These are phyloP conservation scores for Remersonia thermophila DNA, from an alignment of 2,329 filamentous ascomycete species.

Conservation along the genomic window DNA sequence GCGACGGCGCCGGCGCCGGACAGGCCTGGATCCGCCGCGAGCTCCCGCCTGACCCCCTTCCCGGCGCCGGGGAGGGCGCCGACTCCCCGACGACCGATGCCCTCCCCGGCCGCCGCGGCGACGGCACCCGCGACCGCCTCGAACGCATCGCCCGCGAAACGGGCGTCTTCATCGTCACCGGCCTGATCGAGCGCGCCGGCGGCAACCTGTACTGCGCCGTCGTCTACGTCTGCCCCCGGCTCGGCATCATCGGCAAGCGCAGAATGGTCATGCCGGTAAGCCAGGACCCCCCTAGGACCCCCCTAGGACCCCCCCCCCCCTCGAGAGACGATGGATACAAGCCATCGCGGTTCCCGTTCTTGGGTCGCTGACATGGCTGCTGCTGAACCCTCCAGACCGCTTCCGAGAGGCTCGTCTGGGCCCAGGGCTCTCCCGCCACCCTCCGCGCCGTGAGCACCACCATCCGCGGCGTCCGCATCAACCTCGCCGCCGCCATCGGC, in stretches of 20 bases:
- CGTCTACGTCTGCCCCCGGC: conserved; percentile 65
- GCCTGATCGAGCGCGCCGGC: conserved; percentile 65
- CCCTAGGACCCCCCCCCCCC: too few relatives aligned
- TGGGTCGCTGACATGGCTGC: too few relatives aligned
- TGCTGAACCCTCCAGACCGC: too few relatives aligned
- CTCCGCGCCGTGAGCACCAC: conserved; percentile 66
- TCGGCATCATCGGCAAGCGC: conserved; percentile 69
- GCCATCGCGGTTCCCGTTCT: too few relatives aligned
- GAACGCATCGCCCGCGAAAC: conserved; percentile 66
- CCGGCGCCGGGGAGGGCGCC: neutral
- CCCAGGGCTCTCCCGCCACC: conserved; percentile 68
- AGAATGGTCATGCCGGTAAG: conserved; percentile 81
- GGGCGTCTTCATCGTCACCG: conserved; percentile 70
- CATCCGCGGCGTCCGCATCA: conserved; percentile 68
- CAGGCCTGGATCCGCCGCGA: conserved; percentile 56
- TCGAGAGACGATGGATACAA: too few relatives aligned
- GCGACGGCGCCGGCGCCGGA: conserved; percentile 51
- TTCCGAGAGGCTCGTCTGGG: conserved; percentile 76
- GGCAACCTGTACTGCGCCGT: conserved; percentile 76
- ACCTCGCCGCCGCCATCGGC: conserved; percentile 78
- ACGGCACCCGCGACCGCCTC: conserved; percentile 63
- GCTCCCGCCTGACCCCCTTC: conserved; percentile 23
- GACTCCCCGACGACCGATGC: conserved; percentile 11
- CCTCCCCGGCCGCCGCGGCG: conserved; percentile 26
- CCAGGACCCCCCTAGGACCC: conserved; percentile 8